Conservation (phyloP, 192 early-diverging fungal genomes). For the Chytriomyces sp. region DNA sequence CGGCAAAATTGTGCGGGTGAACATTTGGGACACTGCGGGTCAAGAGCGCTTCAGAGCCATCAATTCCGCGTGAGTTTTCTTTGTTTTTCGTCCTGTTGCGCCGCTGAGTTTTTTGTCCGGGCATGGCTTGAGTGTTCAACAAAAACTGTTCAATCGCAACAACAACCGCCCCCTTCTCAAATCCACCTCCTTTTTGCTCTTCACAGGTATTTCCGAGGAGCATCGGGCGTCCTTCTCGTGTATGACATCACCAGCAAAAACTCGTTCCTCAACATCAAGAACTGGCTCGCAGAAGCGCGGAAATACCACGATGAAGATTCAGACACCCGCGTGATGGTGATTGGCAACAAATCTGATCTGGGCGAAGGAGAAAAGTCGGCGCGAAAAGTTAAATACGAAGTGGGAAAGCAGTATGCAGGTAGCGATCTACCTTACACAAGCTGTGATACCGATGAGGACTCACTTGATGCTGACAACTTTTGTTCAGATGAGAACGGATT, state of each 20-base stretch:
- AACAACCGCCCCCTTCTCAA: not conserved
- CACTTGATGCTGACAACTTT: not conserved
- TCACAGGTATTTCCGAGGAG: slow-evolving; percentile 40
- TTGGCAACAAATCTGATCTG: slow-evolving; percentile 99
- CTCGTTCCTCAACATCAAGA: slow-evolving; percentile 93
- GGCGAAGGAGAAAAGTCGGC: slow-evolving; percentile 67
- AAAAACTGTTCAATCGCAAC: not conserved
- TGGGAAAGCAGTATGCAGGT: slow-evolving; percentile 96
- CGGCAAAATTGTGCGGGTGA: not conserved
- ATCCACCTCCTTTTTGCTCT: not conserved
- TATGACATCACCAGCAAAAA: slow-evolving; percentile 97
- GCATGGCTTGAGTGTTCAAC: not conserved
- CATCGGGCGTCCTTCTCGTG: slow-evolving; percentile 93
- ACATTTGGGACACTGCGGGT: not conserved
- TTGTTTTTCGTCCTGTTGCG: not conserved
- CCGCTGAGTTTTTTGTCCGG: not conserved
- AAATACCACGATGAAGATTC: slow-evolving; percentile 18
- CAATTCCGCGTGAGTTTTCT: not conserved
- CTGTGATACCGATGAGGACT: not conserved
- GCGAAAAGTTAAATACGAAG: slow-evolving; percentile 93
- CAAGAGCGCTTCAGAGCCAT: not conserved
- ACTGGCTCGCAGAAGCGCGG: slow-evolving; percentile 95
- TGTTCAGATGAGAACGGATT: slow-evolving; percentile 82
- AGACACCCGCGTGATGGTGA: slow-evolving; percentile 96
- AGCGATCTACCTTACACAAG: slow-evolving; percentile 25